A percentile compares a stretch with the other conserved stretches of the same genome.
These are phyloP conservation scores for Gyromitra esculenta DNA, from an alignment of 2,329 filamentous ascomycete genomes.

Conservation along the genomic window DNA sequence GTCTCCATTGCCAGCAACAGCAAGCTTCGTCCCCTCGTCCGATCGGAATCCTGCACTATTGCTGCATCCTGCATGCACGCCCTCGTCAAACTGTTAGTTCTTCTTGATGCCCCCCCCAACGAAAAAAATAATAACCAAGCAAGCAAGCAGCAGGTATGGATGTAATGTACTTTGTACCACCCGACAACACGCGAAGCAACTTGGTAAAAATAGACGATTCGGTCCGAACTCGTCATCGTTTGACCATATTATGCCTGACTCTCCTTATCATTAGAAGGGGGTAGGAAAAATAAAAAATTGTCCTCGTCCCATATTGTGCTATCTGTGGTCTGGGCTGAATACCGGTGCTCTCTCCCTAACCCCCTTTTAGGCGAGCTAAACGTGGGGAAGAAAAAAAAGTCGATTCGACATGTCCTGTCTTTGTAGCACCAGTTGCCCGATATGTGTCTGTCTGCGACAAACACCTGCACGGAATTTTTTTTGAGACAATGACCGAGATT, in stretches of 20 bases:
- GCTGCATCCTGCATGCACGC: conserved; percentile 45
- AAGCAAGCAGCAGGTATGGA: not conserved
- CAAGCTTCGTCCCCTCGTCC: conserved; percentile 40
- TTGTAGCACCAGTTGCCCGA: conserved; percentile 3
- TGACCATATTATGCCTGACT: conserved; percentile 5
- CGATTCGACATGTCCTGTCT: conserved; percentile 15
- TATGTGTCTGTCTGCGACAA: conserved; percentile 18
- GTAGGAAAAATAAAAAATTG: conserved; percentile 11
- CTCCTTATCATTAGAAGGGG: conserved; percentile 21
- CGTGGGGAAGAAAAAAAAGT: conserved; percentile 24
- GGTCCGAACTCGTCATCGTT: conserved; percentile 46
- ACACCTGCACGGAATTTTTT: conserved; percentile 31
- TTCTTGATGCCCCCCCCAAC: conserved; percentile 14
- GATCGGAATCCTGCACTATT: conserved; percentile 43
- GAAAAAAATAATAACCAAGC: conserved; percentile 13
- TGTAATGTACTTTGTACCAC: conserved; percentile 35
- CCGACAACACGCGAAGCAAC: conserved; percentile 9
- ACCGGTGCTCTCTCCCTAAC: not conserved
- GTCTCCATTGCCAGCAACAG: conserved; percentile 28
- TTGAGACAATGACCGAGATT: conserved; percentile 36
- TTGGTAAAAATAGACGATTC: conserved; percentile 47
- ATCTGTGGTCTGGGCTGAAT: not conserved
- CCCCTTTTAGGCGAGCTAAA: conserved; percentile 23
- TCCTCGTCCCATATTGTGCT: not conserved
- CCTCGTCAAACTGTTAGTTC: conserved; percentile 29